Conservation (phyloP, 257 asterid species). For the Scutellaria baicalensis region DNA sequence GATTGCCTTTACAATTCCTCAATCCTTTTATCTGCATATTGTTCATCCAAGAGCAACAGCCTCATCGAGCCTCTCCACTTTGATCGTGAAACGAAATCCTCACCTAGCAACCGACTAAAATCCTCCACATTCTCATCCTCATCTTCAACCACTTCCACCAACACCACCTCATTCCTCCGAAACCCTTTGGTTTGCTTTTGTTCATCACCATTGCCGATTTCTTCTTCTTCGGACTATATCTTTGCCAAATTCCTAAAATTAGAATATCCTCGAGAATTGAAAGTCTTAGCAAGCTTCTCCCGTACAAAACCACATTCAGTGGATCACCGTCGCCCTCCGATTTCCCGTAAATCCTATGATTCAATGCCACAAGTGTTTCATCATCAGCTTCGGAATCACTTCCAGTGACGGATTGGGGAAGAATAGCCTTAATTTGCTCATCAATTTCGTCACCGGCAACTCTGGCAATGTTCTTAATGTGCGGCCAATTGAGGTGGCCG, state of each 20-base stretch:
- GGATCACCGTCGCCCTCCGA: conserved; percentile 71
- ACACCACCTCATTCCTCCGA: conserved; percentile 45
- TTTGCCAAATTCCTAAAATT: conserved; percentile 71
- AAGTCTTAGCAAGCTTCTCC: conserved; percentile 54
- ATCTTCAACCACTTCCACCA: conserved; percentile 58
- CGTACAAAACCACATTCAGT: conserved; percentile 54
- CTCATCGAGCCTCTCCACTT: conserved; percentile 88
- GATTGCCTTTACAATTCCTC: no score
- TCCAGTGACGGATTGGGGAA: conserved; percentile 21
- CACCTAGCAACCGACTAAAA: conserved; percentile 59
- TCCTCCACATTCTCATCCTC: conserved; percentile 40
- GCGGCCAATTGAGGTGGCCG: conserved; percentile 98
- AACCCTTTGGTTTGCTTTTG: conserved; percentile 31
- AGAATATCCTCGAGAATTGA: conserved; percentile 62
- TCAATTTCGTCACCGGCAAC: conserved; percentile 88
- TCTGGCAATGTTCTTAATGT: conserved; percentile 77
- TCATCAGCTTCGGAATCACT: no score
- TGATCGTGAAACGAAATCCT: conserved; percentile 24
- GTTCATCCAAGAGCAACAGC: conserved; percentile 76
- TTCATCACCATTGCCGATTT: no score
- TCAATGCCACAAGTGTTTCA: conserved; percentile 37
- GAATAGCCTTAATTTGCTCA: conserved; percentile 29
- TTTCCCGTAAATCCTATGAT: conserved; percentile 66
- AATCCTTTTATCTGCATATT: no score
- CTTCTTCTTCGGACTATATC: conserved; percentile 65